A percentile compares a stretch with the other conserved stretches of the same genome.
Conservation (phyloP, 331 rosid genomes). For the Malus hybrid region DNA sequence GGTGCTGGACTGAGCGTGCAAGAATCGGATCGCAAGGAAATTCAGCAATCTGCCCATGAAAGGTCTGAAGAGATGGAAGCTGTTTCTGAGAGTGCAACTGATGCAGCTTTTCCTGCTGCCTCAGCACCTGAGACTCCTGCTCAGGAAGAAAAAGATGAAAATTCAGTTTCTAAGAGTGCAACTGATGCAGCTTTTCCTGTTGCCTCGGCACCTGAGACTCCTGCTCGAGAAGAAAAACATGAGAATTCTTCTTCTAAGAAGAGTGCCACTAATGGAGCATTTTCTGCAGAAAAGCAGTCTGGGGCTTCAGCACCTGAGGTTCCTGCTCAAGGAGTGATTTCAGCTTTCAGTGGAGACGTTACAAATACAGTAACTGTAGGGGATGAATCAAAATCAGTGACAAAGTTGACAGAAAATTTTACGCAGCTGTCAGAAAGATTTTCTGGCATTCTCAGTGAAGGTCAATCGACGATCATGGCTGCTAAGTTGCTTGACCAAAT, state of each 20-base stretch:
- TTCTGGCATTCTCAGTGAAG: slow-evolving; percentile 86
- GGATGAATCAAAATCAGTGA: slow-evolving; percentile 71
- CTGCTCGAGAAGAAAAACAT: slow-evolving; percentile 30
- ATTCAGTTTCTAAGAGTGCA: slow-evolving; percentile 28
- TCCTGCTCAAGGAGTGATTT: slow-evolving; percentile 26
- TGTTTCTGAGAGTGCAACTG: slow-evolving; percentile 35
- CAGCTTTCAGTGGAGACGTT: slow-evolving; percentile 27
- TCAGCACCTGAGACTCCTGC: slow-evolving; percentile 32
- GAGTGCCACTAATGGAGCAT: slow-evolving; percentile 36
- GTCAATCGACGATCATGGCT: slow-evolving; percentile 70
- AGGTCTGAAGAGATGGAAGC: slow-evolving; percentile 72
- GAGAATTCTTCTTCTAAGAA: slow-evolving; percentile 30
- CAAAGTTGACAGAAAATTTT: slow-evolving; percentile 64
- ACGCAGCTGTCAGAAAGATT: slow-evolving; percentile 66
- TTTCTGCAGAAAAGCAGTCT: slow-evolving; percentile 32
- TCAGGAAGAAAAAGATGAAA: slow-evolving; percentile 30
- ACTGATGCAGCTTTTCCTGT: slow-evolving; percentile 32
- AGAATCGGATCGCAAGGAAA: slow-evolving; percentile 40
- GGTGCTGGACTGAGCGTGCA: slow-evolving; percentile 92
- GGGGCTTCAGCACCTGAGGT: slow-evolving; percentile 28
- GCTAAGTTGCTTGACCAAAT: slow-evolving; percentile 72
- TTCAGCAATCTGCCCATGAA: slow-evolving; percentile 49
- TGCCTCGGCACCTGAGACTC: slow-evolving; percentile 30
- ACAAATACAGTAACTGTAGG: slow-evolving; percentile 45
- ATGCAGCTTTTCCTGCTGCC: slow-evolving; percentile 35